Evolutionary conservation across 1,284 basidiomycete genomes (phyloP), one percentile per base, ranked within the genome.

Genomic region (Ustilago vetiveriae): DNA sequence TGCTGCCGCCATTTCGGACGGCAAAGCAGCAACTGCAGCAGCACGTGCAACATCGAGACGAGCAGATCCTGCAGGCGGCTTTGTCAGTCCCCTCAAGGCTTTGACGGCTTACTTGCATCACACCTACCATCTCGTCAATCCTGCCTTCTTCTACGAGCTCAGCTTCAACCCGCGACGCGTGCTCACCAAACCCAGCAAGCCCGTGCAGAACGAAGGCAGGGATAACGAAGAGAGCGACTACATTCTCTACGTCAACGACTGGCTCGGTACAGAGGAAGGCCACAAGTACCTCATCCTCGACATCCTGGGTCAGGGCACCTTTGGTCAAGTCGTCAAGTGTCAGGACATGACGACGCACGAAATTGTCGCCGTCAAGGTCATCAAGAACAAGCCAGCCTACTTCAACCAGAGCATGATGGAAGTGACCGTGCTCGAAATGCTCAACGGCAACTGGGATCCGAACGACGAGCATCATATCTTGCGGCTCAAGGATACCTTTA

Each of bases 381-480:
- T 98, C 79, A 98, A 98, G 86, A 98, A 98, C 84, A 98, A 98
- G 84, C 95, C 95, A 3, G 95, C 95, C 0, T 98, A 98, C 84
- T 94, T 97, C 83, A 96, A 98, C 82, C 95, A 98, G 85, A 93
- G 91, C 84, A 98, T 97, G 91, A 98, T 98, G 95, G 96, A 98
- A 83, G 96, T 98, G 22, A 97, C 94, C 0, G 98, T 98, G 69
- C 85, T 98, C 44, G 92, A 98, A 81, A 85, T 73, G 97, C 87
- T 81, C 47, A 81, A 81, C 50, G 75, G 74, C 39, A 77, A 78
- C 42, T 80, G 79, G 78, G 80, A 99, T 83, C 92, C 94, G 3
- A 87, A 90, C 55, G 95, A 98, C 84, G 90, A 93, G 82, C 94
- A 98, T 82, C 95, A 98, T 82, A 97, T 99, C 65, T 86, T 99